Evolutionary conservation across 1,284 basidiomycete species (phyloP).

Genomic region (Stygiomarasmius scandens): DNA sequence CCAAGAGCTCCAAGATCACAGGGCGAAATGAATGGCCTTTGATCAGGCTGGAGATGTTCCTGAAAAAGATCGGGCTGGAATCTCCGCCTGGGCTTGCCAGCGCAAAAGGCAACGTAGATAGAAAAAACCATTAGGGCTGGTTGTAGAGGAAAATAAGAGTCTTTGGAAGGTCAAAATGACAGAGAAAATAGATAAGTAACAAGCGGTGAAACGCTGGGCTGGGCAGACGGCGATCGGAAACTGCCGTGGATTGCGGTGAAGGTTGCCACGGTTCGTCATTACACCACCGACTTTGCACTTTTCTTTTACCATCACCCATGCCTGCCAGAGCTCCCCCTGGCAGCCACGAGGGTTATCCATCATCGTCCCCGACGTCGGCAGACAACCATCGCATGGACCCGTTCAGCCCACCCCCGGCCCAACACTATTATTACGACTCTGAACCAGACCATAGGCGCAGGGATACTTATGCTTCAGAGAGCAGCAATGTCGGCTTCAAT

Average conservation of each 20-base stretch:
- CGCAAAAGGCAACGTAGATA: too few relatives aligned
- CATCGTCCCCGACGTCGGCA: conserved; percentile 42
- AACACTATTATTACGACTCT: conserved; percentile 70
- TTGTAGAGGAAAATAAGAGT: too few relatives aligned
- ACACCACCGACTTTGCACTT: conserved; percentile 12
- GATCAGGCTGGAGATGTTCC: neutral
- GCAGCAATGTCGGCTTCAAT: conserved; percentile 58
- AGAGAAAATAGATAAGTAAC: too few relatives aligned
- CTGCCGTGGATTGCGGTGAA: neutral
- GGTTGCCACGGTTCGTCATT: conserved; percentile 2
- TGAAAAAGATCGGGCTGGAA: too few relatives aligned
- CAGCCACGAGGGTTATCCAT: conserved; percentile 50
- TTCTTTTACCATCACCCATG: conserved; percentile 34
- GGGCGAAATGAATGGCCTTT: neutral
- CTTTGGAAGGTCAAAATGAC: too few relatives aligned
- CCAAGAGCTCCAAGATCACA: neutral
- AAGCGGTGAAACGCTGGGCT: neutral
- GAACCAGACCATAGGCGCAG: conserved; percentile 68
- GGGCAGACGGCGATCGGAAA: neutral
- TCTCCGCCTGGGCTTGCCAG: too few relatives aligned
- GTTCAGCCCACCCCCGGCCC: conserved; percentile 48
- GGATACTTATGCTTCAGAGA: conserved; percentile 72
- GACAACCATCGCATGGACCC: conserved; percentile 56
- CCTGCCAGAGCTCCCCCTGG: conserved; percentile 45
- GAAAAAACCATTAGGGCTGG: too few relatives aligned